phyloP scores from a whole-genome alignment of 1,139 yeast species.

The Geotrichum australiense region DNA sequence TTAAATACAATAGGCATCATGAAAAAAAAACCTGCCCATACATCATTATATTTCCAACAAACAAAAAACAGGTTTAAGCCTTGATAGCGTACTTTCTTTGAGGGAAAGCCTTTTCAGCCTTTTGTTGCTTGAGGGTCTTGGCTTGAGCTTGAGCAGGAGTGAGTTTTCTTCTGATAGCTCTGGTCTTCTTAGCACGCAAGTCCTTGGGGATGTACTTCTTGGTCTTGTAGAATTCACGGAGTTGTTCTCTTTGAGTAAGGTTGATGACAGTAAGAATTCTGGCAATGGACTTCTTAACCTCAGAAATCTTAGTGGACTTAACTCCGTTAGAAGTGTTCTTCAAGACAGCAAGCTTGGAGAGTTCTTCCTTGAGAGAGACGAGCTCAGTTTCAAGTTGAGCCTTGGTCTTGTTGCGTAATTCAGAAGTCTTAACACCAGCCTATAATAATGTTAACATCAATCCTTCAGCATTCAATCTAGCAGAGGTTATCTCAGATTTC shows the following conservation, averaged over 20 bases:
- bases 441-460: constrained; percentile 23
- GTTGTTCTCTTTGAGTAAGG: constrained; percentile 94
- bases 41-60: too few species aligned
- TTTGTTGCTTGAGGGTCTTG: constrained; percentile 83
- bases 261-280: constrained; percentile 95
- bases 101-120: constrained; percentile 94
- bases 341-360: constrained; percentile 94
- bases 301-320: constrained; percentile 66
- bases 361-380: constrained; percentile 94
- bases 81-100: constrained; percentile 97
- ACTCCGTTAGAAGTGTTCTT: constrained; percentile 44
- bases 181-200: constrained; percentile 98
- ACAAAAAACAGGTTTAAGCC: constrained; percentile 69
- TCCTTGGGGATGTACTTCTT: constrained; percentile 98
- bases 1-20: too few species aligned
- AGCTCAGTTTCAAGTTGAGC: constrained; percentile 92
- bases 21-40: too few species aligned
- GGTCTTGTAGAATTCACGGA: constrained; percentile 87
- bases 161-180: constrained; percentile 98
- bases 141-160: constrained; percentile 77
- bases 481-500: too few species aligned
- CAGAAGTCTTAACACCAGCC: constrained; percentile 94
- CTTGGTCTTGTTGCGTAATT: constrained; percentile 96
- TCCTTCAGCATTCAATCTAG: too few species aligned
- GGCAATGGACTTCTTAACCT: constrained; percentile 98